Evolutionary conservation across 306 rosid genomes (phyloP).

Genomic region (Vachellia pachyceras): DNA sequence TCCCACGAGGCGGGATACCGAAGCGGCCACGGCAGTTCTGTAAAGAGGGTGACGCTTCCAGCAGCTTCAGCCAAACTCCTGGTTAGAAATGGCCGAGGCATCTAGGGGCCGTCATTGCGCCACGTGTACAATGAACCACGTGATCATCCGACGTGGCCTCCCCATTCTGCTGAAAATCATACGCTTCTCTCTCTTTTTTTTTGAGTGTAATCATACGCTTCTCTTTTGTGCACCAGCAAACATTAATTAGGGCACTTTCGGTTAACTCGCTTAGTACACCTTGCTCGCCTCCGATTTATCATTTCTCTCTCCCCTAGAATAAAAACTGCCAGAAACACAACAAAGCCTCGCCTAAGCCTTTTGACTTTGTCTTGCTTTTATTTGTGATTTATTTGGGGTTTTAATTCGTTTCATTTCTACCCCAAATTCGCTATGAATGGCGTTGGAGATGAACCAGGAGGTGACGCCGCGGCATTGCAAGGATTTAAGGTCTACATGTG

Average conservation of each 20-base stretch:
- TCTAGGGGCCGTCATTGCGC: slow-evolving; percentile 42
- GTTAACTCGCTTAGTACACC: background rate
- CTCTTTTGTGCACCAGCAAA: slow-evolving; percentile 24
- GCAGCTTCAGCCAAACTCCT: slow-evolving; percentile 61
- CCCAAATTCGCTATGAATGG: slow-evolving; percentile 56
- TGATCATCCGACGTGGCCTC: slow-evolving; percentile 67
- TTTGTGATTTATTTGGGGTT: background rate
- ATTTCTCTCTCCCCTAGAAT: slow-evolving; percentile 9
- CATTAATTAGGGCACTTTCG: slow-evolving; percentile 48
- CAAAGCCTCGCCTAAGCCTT: background rate
- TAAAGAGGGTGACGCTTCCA: slow-evolving; percentile 45
- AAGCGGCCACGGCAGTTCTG: slow-evolving; percentile 45
- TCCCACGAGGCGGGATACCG: slow-evolving; percentile 41
- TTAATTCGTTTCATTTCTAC: background rate
- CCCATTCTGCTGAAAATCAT: slow-evolving; percentile 48
- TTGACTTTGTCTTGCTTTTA: background rate
- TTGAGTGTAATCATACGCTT: slow-evolving; percentile 69
- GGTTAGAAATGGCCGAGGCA: slow-evolving; percentile 47
- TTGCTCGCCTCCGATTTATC: slow-evolving; percentile 18
- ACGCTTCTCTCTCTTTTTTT: too few species aligned
- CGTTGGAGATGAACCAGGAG: slow-evolving; percentile 38
- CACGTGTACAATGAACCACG: slow-evolving; percentile 55
- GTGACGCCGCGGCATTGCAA: slow-evolving; percentile 40
- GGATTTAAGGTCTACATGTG: slow-evolving; percentile 68
- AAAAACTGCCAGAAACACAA: slow-evolving; percentile 27